A percentile compares a stretch with the other conserved stretches of the same genome.
phyloP scores from a whole-genome alignment of 176 grass and related monocot genomes.

The Phragmites australis region DNA sequence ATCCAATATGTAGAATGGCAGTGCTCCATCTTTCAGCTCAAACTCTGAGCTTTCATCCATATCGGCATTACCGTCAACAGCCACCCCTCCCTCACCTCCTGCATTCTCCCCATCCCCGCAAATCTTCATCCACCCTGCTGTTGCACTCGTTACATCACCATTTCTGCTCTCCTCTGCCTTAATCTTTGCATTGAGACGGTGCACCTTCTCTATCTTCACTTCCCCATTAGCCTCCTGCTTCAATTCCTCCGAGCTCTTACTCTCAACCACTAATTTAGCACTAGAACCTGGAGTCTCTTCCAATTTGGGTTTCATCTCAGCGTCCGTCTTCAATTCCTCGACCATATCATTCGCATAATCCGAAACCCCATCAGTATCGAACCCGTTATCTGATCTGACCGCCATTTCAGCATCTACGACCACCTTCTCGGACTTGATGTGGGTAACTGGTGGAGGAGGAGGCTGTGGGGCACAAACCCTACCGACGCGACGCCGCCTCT shows the following conservation, averaged over 20 bases:
- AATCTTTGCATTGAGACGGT: slow-evolving; percentile 63
- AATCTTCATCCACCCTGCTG: slow-evolving; percentile 69
- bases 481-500: slow-evolving; percentile 51
- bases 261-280: slow-evolving; percentile 22
- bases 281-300: slow-evolving; percentile 34
- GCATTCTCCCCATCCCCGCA: slow-evolving; percentile 44
- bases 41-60: slow-evolving; percentile 74
- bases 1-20: slow-evolving; percentile 95
- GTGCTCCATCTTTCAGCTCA: slow-evolving; percentile 65
- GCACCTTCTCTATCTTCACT: slow-evolving; percentile 52
- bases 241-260: slow-evolving; percentile 32
- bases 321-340: slow-evolving; percentile 33
- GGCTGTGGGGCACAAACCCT: slow-evolving; percentile 36
- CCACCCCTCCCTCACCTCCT: slow-evolving; percentile 38
- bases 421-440: slow-evolving; percentile 37
- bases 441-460: slow-evolving; percentile 1
- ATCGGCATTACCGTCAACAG: slow-evolving; percentile 37
- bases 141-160: slow-evolving; percentile 46
- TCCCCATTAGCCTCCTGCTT: slow-evolving; percentile 44
- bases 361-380: slow-evolving; percentile 22
- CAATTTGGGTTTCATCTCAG: slow-evolving; percentile 35
- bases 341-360: slow-evolving; percentile 41
- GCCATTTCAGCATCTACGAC: slow-evolving; percentile 14
- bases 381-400: slow-evolving; percentile 26
- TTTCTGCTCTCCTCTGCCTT: slow-evolving; percentile 49